Percentiles rank a stretch among this genome's conserved stretches.
Evolutionary conservation across 2,329 filamentous ascomycete species (phyloP).

Genomic region (Penicillium vulpinum): DNA sequence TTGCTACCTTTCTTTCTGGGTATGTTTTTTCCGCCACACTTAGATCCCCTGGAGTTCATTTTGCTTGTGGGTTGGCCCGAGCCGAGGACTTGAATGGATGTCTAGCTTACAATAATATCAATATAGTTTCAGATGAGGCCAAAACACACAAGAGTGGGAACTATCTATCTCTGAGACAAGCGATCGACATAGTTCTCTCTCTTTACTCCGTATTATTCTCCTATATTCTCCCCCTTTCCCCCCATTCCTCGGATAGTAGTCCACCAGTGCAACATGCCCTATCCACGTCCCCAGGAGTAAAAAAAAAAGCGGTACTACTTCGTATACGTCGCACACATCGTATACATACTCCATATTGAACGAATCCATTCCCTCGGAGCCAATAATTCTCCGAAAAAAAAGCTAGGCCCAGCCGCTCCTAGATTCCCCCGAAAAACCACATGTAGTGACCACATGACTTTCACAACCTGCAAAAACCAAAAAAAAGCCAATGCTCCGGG

Average conservation of each 20-base stretch:
- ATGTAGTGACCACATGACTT: constrained; percentile 3
- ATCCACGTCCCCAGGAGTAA: neutral
- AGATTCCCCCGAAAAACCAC: neutral
- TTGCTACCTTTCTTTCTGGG: neutral
- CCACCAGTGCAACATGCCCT: neutral
- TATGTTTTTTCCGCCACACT: neutral
- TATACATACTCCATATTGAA: neutral
- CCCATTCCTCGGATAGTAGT: neutral
- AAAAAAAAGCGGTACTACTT: neutral
- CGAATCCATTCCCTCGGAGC: neutral
- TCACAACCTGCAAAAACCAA: neutral
- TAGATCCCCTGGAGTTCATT: neutral
- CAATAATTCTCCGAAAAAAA: neutral
- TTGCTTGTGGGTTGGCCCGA: too few species aligned
- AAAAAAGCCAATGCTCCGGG: neutral
- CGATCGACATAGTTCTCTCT: constrained; percentile 4
- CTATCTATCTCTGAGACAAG: constrained; percentile 9
- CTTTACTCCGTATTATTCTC: neutral
- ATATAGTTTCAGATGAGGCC: constrained; percentile 11
- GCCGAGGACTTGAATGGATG: too few species aligned
- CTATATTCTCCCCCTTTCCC: neutral
- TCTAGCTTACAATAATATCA: constrained; percentile 6
- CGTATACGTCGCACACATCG: neutral
- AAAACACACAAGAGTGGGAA: neutral
- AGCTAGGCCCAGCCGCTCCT: neutral